These are phyloP conservation scores for Barnettozyma populi DNA, from an alignment of 805 yeast species.

Conservation along the genomic window DNA sequence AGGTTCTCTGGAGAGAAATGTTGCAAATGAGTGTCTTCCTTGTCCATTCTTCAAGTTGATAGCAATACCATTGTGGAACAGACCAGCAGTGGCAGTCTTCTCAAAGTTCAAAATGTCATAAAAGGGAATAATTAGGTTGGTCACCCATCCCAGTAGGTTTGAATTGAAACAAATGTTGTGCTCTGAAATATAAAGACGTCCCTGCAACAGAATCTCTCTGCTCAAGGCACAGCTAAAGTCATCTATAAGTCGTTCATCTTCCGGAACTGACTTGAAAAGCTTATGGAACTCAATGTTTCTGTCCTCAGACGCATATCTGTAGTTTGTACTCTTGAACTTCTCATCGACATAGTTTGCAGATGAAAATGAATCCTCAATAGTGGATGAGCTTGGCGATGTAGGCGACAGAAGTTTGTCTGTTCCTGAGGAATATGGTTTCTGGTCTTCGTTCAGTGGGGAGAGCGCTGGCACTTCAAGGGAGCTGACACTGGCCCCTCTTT, in stretches of 20 bases:
- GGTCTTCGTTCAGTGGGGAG: constrained; percentile 20
- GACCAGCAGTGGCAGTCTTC: constrained; percentile 78
- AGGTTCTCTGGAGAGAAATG: constrained; percentile 76
- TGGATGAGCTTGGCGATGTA: background rate
- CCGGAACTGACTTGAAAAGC: constrained; percentile 61
- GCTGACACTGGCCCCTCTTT: constrained; percentile 16
- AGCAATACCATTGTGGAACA: constrained; percentile 84
- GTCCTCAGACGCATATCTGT: constrained; percentile 56
- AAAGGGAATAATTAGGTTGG: constrained; percentile 66
- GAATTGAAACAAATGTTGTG: constrained; percentile 80
- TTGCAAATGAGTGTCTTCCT: constrained; percentile 72
- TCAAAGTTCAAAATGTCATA: constrained; percentile 70
- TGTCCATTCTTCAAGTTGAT: constrained; percentile 28
- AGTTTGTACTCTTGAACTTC: constrained; percentile 49
- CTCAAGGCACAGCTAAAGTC: constrained; percentile 90
- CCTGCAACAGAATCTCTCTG: constrained; percentile 82
- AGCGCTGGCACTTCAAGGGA: constrained; percentile 12
- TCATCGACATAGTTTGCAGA: constrained; percentile 51
- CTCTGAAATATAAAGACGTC: constrained; percentile 77
- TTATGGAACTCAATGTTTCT: constrained; percentile 75
- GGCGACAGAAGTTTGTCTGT: background rate
- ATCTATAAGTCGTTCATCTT: constrained; percentile 68
- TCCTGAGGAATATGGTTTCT: constrained; percentile 10
- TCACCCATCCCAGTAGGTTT: constrained; percentile 85
- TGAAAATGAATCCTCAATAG: constrained; percentile 17